Conservation (phyloP, 805 yeast genomes). For the Torulaspora gathmanii region DNA sequence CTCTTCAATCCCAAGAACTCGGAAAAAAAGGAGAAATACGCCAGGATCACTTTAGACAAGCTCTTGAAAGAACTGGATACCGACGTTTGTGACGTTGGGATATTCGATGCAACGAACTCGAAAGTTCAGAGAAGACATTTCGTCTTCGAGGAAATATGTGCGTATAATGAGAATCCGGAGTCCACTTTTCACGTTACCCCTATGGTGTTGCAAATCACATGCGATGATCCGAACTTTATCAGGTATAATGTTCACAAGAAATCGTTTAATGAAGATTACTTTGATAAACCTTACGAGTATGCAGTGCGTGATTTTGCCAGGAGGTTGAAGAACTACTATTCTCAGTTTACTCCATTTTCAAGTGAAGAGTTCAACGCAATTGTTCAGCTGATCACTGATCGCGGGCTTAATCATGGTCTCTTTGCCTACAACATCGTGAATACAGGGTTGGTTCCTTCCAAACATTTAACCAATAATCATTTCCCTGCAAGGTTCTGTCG, state of each 20-base stretch:
- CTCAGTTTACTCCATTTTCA: slow-evolving; percentile 31
- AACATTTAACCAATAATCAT: slow-evolving; percentile 11
- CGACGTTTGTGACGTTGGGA: slow-evolving; percentile 47
- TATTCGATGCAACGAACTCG: slow-evolving; percentile 60
- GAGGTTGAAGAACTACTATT: slow-evolving; percentile 48
- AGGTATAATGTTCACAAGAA: slow-evolving; percentile 61
- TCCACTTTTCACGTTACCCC: slow-evolving; percentile 39
- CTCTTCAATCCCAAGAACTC: slow-evolving; percentile 41
- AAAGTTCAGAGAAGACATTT: slow-evolving; percentile 41
- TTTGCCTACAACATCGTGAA: slow-evolving; percentile 23
- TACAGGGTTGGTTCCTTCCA: slow-evolving; percentile 18
- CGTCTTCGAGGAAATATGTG: slow-evolving; percentile 24
- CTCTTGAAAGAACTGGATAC: slow-evolving; percentile 41
- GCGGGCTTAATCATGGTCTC: slow-evolving; percentile 17
- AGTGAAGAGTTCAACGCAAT: slow-evolving; percentile 21
- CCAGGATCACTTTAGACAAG: slow-evolving; percentile 46
- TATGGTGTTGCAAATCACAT: slow-evolving; percentile 55
- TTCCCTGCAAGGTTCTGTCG: slow-evolving; percentile 18
- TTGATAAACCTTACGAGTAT: slow-evolving; percentile 44
- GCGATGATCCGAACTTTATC: slow-evolving; percentile 48
- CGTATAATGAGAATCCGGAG: slow-evolving; percentile 16
- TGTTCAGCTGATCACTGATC: slow-evolving; percentile 10
- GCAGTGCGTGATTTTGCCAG: slow-evolving; percentile 58
- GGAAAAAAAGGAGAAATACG: slow-evolving; percentile 47
- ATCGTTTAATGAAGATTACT: slow-evolving; percentile 58